phyloP scores from a whole-genome alignment of 192 early-diverging fungal genomes.

The Coemansia interrupta region DNA sequence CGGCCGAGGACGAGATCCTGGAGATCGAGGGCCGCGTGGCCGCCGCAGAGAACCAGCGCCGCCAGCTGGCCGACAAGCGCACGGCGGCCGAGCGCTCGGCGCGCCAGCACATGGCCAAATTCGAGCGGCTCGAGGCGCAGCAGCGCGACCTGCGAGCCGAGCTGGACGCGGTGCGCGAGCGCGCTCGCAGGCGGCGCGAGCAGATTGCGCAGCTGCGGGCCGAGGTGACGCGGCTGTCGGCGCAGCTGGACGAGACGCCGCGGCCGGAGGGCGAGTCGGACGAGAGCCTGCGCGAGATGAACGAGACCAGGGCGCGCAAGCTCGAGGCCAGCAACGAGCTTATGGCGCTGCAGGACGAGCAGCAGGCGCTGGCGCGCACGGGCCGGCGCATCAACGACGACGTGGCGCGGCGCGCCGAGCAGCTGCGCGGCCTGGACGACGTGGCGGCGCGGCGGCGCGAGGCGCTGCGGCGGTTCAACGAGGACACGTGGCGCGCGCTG shows the following conservation, averaged over 20 bases:
- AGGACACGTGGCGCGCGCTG: slow-evolving; percentile 59
- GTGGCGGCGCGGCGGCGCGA: slow-evolving; percentile 55
- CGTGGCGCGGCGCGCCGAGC: slow-evolving; percentile 37
- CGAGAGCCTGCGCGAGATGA: neutral
- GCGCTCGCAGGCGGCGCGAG: slow-evolving; percentile 40
- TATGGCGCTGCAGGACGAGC: slow-evolving; percentile 43
- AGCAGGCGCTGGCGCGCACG: slow-evolving; percentile 35
- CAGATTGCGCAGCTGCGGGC: slow-evolving; percentile 35
- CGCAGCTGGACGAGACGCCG: slow-evolving; percentile 14
- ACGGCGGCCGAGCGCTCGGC: slow-evolving; percentile 8
- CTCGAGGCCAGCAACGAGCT: slow-evolving; percentile 47
- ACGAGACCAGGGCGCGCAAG: slow-evolving; percentile 33
- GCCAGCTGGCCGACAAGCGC: slow-evolving; percentile 14
- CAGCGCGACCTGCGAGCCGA: slow-evolving; percentile 28
- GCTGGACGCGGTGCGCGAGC: slow-evolving; percentile 29
- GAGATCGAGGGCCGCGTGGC: slow-evolving; percentile 29
- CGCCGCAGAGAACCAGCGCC: slow-evolving; percentile 10
- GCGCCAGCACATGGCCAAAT: slow-evolving; percentile 11
- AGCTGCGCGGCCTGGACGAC: slow-evolving; percentile 62
- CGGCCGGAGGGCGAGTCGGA: slow-evolving; percentile 12
- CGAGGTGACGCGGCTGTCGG: slow-evolving; percentile 36
- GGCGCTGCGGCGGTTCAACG: slow-evolving; percentile 47
- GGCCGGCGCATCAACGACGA: slow-evolving; percentile 25
- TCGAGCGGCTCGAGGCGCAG: slow-evolving; percentile 26
- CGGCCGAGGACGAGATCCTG: slow-evolving; percentile 36